Evolutionary conservation across 1,284 basidiomycete species (phyloP).

Genomic region (Omphalotus olearius): DNA sequence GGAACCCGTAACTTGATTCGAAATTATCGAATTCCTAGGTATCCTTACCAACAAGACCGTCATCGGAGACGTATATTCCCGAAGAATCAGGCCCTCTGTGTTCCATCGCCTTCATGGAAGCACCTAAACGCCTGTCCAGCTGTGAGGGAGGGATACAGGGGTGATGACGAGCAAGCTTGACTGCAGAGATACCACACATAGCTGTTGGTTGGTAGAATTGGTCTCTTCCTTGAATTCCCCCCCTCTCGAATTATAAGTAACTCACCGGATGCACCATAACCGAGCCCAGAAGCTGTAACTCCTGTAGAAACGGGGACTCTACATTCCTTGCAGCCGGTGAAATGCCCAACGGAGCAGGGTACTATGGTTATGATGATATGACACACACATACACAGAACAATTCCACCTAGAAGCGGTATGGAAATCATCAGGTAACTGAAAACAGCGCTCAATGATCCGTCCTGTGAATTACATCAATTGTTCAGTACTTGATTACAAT

Average conservation of each 20-base stretch:
- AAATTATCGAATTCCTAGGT: background rate
- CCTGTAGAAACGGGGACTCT: too few relatives aligned
- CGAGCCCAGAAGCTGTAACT: too few relatives aligned
- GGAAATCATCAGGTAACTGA: too few relatives aligned
- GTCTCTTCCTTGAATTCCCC: too few relatives aligned
- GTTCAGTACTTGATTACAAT: background rate
- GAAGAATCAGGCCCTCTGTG: slow-evolving; percentile 8
- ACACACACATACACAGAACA: too few relatives aligned
- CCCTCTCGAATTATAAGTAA: too few relatives aligned
- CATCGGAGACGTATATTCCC: slow-evolving; percentile 5
- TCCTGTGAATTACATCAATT: background rate
- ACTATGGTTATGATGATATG: too few relatives aligned
- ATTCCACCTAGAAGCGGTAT: too few relatives aligned
- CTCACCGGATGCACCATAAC: too few relatives aligned
- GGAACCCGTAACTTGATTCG: background rate
- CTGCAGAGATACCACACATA: slow-evolving; percentile 2
- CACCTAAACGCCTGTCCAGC: background rate
- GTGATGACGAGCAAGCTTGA: background rate
- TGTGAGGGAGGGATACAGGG: background rate
- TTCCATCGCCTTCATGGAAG: slow-evolving; percentile 3
- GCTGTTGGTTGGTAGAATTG: background rate
- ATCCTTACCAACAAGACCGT: slow-evolving; percentile 7
- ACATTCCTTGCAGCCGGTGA: too few relatives aligned
- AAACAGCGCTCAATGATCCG: background rate
- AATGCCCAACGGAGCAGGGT: too few relatives aligned